phyloP scores from a whole-genome alignment of 1,284 basidiomycete genomes.

The Grifola frondosa region DNA sequence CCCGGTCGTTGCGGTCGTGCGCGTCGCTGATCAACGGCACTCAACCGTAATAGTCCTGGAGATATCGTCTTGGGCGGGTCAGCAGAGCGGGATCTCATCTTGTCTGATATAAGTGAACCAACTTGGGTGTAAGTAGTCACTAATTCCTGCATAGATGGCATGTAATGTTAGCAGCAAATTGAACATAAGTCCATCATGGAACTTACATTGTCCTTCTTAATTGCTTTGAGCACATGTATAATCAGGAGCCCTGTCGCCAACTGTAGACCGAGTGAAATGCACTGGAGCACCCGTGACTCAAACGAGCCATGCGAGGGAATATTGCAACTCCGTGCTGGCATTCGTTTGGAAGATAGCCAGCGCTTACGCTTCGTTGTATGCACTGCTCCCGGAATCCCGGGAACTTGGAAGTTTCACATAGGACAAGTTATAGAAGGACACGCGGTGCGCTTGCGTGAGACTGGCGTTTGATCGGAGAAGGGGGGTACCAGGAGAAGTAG shows the following conservation, averaged over 20 bases:
- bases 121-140: conserved; percentile 58
- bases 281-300: conserved; percentile 65
- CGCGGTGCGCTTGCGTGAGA: conserved; percentile 33
- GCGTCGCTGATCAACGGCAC: conserved; percentile 57
- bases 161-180: too few species aligned
- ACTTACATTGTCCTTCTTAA: conserved; percentile 49
- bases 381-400: conserved; percentile 33
- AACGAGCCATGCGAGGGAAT: conserved; percentile 58
- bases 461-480: conserved; percentile 38
- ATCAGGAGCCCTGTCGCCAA: conserved; percentile 49
- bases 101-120: conserved; percentile 52
- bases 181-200: neutral
- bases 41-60: conserved; percentile 51
- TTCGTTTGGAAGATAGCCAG: conserved; percentile 68
- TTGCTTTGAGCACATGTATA: conserved; percentile 55
- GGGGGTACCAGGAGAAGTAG: conserved; percentile 42
- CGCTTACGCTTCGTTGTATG: conserved; percentile 43
- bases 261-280: conserved; percentile 64
- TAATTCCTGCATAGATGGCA: conserved; percentile 45
- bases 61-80: conserved; percentile 49
- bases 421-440: conserved; percentile 52
- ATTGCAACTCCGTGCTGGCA: conserved; percentile 50
- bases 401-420: conserved; percentile 49
- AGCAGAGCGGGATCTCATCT: too few species aligned
- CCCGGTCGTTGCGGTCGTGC: too few species aligned